These are phyloP conservation scores for Cenococcum geophilum DNA, from an alignment of 495 filamentous ascomycete species.

Conservation along the genomic window DNA sequence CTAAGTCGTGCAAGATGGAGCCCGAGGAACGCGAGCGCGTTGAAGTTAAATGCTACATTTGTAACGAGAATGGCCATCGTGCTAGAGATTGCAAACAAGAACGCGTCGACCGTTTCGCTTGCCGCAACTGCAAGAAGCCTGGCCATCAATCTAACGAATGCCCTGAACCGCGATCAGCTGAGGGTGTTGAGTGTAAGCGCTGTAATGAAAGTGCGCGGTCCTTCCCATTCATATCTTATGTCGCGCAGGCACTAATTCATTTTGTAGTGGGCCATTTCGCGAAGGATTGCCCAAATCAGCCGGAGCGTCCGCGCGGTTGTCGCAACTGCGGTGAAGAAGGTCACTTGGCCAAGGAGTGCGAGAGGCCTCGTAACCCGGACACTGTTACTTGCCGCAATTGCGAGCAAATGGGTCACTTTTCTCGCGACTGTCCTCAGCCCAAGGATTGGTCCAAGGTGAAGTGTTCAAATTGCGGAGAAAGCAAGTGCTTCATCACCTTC, in stretches of 20 bases:
- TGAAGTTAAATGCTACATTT: conserved; percentile 69
- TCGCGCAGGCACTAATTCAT: conserved; percentile 7
- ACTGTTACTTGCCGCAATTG: conserved; percentile 63
- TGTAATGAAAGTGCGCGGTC: conserved; percentile 58
- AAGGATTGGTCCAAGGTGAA: conserved; percentile 68
- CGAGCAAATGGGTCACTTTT: conserved; percentile 61
- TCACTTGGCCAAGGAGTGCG: conserved; percentile 53
- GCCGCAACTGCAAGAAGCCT: conserved; percentile 72
- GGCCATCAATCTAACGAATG: conserved; percentile 59
- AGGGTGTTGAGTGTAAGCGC: conserved; percentile 71
- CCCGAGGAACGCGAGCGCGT: conserved; percentile 34
- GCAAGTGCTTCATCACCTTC: background rate
- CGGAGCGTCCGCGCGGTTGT: conserved; percentile 44
- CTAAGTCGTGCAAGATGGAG: conserved; percentile 59
- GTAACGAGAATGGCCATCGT: conserved; percentile 60
- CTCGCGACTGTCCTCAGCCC: conserved; percentile 69
- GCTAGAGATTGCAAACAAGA: conserved; percentile 58
- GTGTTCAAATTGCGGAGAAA: conserved; percentile 69
- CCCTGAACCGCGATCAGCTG: conserved; percentile 63
- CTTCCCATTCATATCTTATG: background rate
- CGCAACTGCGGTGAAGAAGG: conserved; percentile 49
- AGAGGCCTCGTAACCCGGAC: conserved; percentile 47
- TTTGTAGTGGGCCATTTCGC: conserved; percentile 71
- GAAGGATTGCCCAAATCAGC: conserved; percentile 65
- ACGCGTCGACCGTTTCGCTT: conserved; percentile 56